Base-by-base conservation (phyloP, 139 green algal species). In the Chlamydomonas asymmetrica region DNA sequence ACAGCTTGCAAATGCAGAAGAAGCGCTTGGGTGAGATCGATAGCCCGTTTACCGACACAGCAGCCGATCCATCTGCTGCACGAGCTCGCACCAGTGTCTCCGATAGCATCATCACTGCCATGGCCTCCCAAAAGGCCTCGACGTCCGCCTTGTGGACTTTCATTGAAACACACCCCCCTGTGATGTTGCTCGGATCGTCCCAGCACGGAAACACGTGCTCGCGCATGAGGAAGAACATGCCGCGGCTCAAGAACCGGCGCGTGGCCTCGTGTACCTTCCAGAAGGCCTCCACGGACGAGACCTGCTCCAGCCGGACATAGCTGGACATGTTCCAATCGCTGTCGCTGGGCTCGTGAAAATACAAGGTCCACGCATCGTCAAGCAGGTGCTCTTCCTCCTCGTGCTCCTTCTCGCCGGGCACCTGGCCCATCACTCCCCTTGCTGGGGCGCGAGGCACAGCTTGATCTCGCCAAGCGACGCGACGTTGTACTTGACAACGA, bases 161-260 rank as follows among this genome's bases (percentile, higher is more conserved):
- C 23, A 65, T 45, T 13, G 43, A 63, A 7, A 75, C 10, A 48
- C 68, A 75, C 8, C 68, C 68, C 23, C 68, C 68, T 23, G 43
- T 13, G 68, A 75, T 75, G 68, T 75, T 75, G 68, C 25, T 7
- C 8, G 8, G 7, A 48, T 75, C 68, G 68, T 75, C 68, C 68
- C 68, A 75, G 68, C 68, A 75, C 49, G 68, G 68, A 48, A 75
- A 75, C 29, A 75, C 68, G 68, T 75, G 13, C 35, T 75, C 68
- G 10, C 68, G 43, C 68, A 75, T 75, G 23, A 63, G n/a, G 45
- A 75, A 75, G 18, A 64, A 75, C 49, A 75, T 75, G 43, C 68
- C 68, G 34, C 29, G 68, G 18, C 18, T 10, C 32, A 71, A 23
- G 25, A 50, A 18, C 13, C 23, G 25, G 23, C 9, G 23, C 63